Conservation (phyloP, 2,329 filamentous ascomycete genomes). For the Fusarium sp. region DNA sequence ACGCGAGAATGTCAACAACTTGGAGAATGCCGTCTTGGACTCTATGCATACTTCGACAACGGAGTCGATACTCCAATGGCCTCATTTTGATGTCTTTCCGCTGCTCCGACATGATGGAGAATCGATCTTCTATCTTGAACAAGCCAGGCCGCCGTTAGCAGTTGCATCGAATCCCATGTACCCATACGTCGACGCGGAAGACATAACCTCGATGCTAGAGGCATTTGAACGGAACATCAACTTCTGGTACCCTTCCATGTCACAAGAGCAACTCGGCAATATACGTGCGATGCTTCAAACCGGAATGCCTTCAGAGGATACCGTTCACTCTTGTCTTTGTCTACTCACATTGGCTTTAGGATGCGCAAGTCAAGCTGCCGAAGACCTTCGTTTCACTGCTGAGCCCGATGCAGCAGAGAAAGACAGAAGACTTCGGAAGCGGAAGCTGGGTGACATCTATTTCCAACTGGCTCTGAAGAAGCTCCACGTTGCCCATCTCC, state of each 20-base stretch:
- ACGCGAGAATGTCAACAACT: constrained; percentile 37
- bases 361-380: constrained; percentile 54
- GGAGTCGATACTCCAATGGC: constrained; percentile 62
- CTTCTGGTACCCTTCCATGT: constrained; percentile 64
- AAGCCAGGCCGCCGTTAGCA: constrained; percentile 49
- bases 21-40: constrained; percentile 59
- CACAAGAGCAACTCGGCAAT: constrained; percentile 48
- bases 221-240: constrained; percentile 59
- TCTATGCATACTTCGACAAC: constrained; percentile 61
- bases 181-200: constrained; percentile 54
- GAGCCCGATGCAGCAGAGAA: constrained; percentile 39
- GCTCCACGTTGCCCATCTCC: constrained; percentile 56
- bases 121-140: constrained; percentile 60
- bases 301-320: constrained; percentile 50
- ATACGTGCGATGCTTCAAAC: constrained; percentile 46
- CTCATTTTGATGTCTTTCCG: constrained; percentile 57
- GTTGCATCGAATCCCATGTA: constrained; percentile 49
- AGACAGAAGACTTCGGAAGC: constrained; percentile 45
- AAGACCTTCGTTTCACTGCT: constrained; percentile 37
- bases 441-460: constrained; percentile 53
- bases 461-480: constrained; percentile 58
- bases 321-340: constrained; percentile 52
- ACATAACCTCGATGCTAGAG: constrained; percentile 53
- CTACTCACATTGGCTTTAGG: constrained; percentile 59
- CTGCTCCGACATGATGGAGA: constrained; percentile 53